A percentile compares a stretch with the other conserved stretches of the same genome.
Conservation (phyloP, 495 filamentous ascomycete genomes). For the Lindgomyces ingoldianus region DNA sequence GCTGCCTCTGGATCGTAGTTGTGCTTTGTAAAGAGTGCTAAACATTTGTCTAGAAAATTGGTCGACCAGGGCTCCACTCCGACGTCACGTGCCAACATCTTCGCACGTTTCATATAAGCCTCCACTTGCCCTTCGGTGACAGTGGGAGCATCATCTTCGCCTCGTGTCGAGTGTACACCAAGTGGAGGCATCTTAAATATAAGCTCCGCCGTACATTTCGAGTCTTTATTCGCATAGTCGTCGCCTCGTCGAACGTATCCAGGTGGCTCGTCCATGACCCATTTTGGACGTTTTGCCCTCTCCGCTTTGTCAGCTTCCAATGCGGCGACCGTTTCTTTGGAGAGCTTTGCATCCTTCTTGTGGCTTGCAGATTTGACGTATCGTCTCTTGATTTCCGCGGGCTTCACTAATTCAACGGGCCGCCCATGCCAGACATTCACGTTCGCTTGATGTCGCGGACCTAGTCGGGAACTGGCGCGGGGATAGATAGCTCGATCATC, state of each 20-base stretch:
- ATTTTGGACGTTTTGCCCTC: slow-evolving; percentile 80
- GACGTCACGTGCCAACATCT: slow-evolving; percentile 58
- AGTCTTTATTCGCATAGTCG: slow-evolving; percentile 62
- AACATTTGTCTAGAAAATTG: slow-evolving; percentile 84
- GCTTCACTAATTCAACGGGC: slow-evolving; percentile 85
- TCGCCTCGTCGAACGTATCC: slow-evolving; percentile 86
- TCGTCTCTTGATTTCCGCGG: slow-evolving; percentile 79
- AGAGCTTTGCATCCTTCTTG: slow-evolving; percentile 69
- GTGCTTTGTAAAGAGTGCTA: slow-evolving; percentile 70
- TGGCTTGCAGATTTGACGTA: slow-evolving; percentile 61
- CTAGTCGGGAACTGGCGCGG: slow-evolving; percentile 87
- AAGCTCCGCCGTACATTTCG: slow-evolving; percentile 56
- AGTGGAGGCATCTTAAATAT: slow-evolving; percentile 60
- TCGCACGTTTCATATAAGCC: slow-evolving; percentile 72
- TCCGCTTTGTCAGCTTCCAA: slow-evolving; percentile 76
- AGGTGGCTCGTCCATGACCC: slow-evolving; percentile 85
- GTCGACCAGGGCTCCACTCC: slow-evolving; percentile 59
- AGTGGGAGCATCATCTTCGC: slow-evolving; percentile 52
- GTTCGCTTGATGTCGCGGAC: slow-evolving; percentile 87
- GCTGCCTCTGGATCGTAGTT: slow-evolving; percentile 71
- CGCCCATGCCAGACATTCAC: slow-evolving; percentile 81
- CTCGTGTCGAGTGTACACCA: slow-evolving; percentile 54
- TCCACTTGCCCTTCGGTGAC: slow-evolving; percentile 60
- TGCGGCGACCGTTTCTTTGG: slow-evolving; percentile 76
- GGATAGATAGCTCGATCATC: slow-evolving; percentile 94